Percentiles rank a stretch among this genome's conserved stretches.
Conservation (phyloP, 176 grass and related monocot genomes). For the Areca catechu region DNA sequence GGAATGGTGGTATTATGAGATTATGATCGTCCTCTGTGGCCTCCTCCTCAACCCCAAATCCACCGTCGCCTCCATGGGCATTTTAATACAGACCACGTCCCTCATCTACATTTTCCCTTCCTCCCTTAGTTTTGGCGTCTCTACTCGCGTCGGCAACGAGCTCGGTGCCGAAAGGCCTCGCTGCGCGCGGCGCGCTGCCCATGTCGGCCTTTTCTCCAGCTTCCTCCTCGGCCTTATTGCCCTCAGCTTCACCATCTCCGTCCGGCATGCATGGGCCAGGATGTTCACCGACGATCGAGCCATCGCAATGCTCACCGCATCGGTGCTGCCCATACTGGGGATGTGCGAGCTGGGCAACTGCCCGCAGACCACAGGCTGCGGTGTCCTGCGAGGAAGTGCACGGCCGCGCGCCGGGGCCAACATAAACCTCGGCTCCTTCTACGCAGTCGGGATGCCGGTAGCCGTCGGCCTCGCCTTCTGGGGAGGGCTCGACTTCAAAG, state of each 20-base stretch:
- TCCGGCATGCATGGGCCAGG: constrained; percentile 44
- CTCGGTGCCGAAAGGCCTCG: constrained; percentile 65
- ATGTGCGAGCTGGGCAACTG: constrained; percentile 80
- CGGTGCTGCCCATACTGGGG: constrained; percentile 67
- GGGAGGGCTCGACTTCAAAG: constrained; percentile 54
- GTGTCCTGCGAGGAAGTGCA: constrained; percentile 74
- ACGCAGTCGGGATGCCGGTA: constrained; percentile 66
- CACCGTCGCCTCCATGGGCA: constrained; percentile 81
- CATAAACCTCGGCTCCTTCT: constrained; percentile 83
- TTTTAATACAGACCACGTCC: constrained; percentile 87
- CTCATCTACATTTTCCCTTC: constrained; percentile 98
- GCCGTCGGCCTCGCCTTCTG: constrained; percentile 66
- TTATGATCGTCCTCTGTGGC: constrained; percentile 91
- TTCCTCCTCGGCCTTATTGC: constrained; percentile 51
- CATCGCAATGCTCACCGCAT: constrained; percentile 60
- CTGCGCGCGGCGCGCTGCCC: constrained; percentile 37
- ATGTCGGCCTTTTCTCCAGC: constrained; percentile 49
- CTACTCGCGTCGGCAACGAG: constrained; percentile 85
- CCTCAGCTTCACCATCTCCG: constrained; percentile 42
- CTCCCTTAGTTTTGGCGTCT: constrained; percentile 75
- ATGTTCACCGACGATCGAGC: constrained; percentile 72
- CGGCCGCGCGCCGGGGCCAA: constrained; percentile 57
- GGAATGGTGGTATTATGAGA: constrained; percentile 99
- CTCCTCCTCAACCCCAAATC: constrained; percentile 70
- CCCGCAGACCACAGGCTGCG: constrained; percentile 70